phyloP scores from a whole-genome alignment of 1,284 basidiomycete species.

The Rhodofomes roseus region DNA sequence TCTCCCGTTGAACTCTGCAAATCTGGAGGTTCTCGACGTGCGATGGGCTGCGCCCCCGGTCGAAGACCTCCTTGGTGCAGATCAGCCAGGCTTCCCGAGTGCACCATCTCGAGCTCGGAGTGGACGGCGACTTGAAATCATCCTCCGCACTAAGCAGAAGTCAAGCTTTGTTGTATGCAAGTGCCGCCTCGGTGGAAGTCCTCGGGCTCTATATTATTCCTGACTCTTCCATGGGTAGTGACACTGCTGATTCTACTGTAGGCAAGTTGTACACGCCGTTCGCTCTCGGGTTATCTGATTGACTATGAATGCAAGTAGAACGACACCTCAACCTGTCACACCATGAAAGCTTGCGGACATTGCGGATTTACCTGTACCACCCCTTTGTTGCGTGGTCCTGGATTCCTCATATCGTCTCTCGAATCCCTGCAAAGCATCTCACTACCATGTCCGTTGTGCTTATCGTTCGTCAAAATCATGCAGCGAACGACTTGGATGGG shows the following conservation, averaged over 20 bases:
- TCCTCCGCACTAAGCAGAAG: too few relatives aligned
- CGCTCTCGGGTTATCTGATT: neutral
- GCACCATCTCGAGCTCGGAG: neutral
- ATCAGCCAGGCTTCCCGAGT: neutral
- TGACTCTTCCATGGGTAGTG: too few relatives aligned
- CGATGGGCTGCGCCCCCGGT: neutral
- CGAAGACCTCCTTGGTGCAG: neutral
- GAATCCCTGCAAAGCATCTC: neutral
- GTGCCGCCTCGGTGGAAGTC: neutral
- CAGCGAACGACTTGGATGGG: neutral
- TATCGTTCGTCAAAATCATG: neutral
- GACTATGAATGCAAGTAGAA: neutral
- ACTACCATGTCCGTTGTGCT: neutral
- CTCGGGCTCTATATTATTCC: neutral
- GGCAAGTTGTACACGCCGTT: neutral
- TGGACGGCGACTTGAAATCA: neutral
- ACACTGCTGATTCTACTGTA: neutral
- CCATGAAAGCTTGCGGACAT: neutral
- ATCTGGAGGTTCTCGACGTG: neutral
- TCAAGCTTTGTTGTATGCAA: neutral
- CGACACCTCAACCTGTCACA: neutral
- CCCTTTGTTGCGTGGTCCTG: neutral
- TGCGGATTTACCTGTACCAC: neutral
- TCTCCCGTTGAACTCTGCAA: neutral
- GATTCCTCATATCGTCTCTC: neutral